phyloP scores from a whole-genome alignment of 2,329 filamentous ascomycete species.

The Neofusicoccum parvum region DNA sequence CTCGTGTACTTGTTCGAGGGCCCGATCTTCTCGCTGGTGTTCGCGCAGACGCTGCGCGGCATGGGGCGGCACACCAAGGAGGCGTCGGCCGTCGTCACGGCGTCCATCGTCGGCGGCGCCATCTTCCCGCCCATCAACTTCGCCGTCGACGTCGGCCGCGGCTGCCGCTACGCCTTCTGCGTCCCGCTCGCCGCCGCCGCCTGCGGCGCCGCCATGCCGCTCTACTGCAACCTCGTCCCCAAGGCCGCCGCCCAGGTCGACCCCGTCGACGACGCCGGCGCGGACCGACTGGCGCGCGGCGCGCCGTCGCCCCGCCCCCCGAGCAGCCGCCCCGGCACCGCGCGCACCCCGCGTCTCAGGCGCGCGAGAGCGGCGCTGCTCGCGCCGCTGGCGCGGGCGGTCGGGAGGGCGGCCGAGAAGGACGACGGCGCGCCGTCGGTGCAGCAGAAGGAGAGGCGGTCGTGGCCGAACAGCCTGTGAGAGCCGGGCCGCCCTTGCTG shows the following conservation, averaged over 20 bases:
- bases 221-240: slow-evolving; percentile 55
- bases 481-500: too few relatives aligned
- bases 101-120: slow-evolving; percentile 57
- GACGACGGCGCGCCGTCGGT: not conserved
- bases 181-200: slow-evolving; percentile 57
- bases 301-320: not conserved
- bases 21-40: slow-evolving; percentile 62
- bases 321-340: not conserved
- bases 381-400: not conserved
- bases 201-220: slow-evolving; percentile 54
- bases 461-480: slow-evolving; percentile 4
- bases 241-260: slow-evolving; percentile 55
- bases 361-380: not conserved
- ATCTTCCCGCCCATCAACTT: slow-evolving; percentile 59
- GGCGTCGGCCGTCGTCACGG: slow-evolving; percentile 56
- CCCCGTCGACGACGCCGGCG: slow-evolving; percentile 36
- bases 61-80: slow-evolving; percentile 61
- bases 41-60: slow-evolving; percentile 60
- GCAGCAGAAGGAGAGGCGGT: slow-evolving; percentile 6
- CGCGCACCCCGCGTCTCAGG: not conserved
- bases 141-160: slow-evolving; percentile 43
- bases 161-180: slow-evolving; percentile 53
- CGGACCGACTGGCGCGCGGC: not conserved
- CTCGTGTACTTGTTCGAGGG: slow-evolving; percentile 63
- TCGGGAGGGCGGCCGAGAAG: not conserved